These are phyloP conservation scores for Diddensiella transvaalensis DNA, from an alignment of 805 yeast genomes.

Conservation along the genomic window DNA sequence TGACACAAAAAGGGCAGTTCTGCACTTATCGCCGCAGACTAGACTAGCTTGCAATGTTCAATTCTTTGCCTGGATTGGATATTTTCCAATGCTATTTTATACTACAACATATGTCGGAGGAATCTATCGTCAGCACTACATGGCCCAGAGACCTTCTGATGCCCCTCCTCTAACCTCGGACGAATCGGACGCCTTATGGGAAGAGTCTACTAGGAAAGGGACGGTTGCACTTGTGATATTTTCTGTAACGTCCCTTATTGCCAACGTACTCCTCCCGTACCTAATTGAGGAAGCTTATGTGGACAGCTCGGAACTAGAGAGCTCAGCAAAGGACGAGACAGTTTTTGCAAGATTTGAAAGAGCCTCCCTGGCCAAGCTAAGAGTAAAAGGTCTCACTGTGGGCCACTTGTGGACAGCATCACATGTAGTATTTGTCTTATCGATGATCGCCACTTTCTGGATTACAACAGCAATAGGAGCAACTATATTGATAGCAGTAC, in stretches of 20 bases:
- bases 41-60: constrained; percentile 52
- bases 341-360: neutral
- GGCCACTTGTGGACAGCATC: constrained; percentile 48
- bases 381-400: constrained; percentile 28
- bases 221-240: constrained; percentile 49
- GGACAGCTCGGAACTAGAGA: constrained; percentile 1
- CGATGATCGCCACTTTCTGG: constrained; percentile 47
- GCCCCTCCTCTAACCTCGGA: constrained; percentile 38
- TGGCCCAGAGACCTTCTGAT: constrained; percentile 35
- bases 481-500: constrained; percentile 45
- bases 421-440: constrained; percentile 47
- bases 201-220: constrained; percentile 50
- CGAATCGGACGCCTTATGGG: constrained; percentile 39
- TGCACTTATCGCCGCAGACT: constrained; percentile 47
- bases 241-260: constrained; percentile 44
- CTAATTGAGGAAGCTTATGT: constrained; percentile 36
- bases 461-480: constrained; percentile 42
- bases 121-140: constrained; percentile 41
- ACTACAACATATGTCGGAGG: constrained; percentile 66
- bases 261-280: constrained; percentile 45
- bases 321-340: neutral
- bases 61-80: constrained; percentile 66
- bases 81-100: constrained; percentile 62
- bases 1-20: constrained; percentile 20
- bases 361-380: too few relatives aligned